These are phyloP conservation scores for Stachybotrys echinatus DNA, from an alignment of 2,329 filamentous ascomycete species.

Conservation along the genomic window DNA sequence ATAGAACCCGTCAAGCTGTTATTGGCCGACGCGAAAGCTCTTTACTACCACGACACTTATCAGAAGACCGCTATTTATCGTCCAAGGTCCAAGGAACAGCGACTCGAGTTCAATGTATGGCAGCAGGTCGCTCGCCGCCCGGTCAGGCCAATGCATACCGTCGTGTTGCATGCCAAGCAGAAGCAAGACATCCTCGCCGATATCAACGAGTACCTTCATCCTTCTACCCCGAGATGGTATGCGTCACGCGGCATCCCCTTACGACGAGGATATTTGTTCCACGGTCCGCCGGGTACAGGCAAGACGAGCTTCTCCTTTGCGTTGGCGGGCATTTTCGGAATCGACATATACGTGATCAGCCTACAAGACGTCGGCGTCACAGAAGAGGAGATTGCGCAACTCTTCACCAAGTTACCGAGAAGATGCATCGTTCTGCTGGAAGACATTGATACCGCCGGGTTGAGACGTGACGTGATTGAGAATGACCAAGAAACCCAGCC, in stretches of 20 bases:
- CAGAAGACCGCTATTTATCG: conserved; percentile 55
- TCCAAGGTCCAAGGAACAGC: conserved; percentile 39
- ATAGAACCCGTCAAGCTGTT: conserved; percentile 50
- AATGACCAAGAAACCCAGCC: conserved; percentile 14
- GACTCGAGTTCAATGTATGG: conserved; percentile 46
- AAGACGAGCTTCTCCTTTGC: conserved; percentile 66
- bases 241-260: conserved; percentile 70
- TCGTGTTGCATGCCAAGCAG: conserved; percentile 63
- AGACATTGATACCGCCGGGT: conserved; percentile 63
- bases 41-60: conserved; percentile 46
- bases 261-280: conserved; percentile 70
- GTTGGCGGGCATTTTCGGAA: conserved; percentile 58
- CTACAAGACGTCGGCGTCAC: conserved; percentile 52
- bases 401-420: conserved; percentile 57
- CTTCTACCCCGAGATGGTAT: conserved; percentile 67
- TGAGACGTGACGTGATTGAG: conserved; percentile 37
- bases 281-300: conserved; percentile 70
- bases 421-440: conserved; percentile 63
- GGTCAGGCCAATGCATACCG: conserved; percentile 66
- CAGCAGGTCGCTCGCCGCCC: conserved; percentile 56
- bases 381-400: conserved; percentile 52
- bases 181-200: conserved; percentile 64
- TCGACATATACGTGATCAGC: conserved; percentile 60
- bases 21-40: conserved; percentile 45
- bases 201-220: conserved; percentile 74